Evolutionary conservation across 2,329 filamentous ascomycete species (phyloP).

Genomic region (Penicillium palitans): DNA sequence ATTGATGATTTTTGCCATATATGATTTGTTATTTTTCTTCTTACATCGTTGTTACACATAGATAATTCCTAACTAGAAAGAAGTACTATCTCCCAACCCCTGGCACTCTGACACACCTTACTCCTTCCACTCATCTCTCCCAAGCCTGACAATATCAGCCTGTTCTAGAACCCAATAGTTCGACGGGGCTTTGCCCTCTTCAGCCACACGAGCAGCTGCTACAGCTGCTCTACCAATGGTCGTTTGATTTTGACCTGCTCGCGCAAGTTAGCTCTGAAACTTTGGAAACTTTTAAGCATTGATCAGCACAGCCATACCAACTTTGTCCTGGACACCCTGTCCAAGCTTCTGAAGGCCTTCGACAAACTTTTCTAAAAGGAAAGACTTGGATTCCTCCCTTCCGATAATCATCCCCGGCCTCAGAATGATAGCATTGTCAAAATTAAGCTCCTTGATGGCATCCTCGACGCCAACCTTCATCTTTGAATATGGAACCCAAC

Average conservation of each 20-base stretch:
- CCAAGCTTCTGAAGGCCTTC: constrained; percentile 25
- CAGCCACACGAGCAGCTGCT: constrained; percentile 26
- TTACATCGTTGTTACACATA: neutral
- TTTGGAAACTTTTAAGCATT: neutral
- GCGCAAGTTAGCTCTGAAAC: neutral
- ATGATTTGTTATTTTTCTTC: neutral
- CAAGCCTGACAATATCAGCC: constrained; percentile 32
- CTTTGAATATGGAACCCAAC: constrained; percentile 37
- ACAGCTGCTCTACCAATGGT: constrained; percentile 33
- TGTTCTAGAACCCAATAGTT: constrained; percentile 33
- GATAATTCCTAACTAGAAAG: neutral
- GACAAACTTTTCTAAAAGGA: constrained; percentile 25
- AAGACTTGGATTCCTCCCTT: constrained; percentile 26
- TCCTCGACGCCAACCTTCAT: constrained; percentile 43
- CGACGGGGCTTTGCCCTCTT: constrained; percentile 31
- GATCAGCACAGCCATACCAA: constrained; percentile 24
- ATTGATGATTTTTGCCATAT: neutral
- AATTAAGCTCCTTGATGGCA: constrained; percentile 36
- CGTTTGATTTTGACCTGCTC: constrained; percentile 29
- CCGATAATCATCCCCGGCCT: constrained; percentile 40
- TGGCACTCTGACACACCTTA: neutral
- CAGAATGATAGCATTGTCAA: constrained; percentile 40
- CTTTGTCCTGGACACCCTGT: constrained; percentile 29
- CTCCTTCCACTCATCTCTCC: constrained; percentile 32
- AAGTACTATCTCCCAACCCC: neutral